Percentiles rank a stretch among this genome's conserved stretches.
These are phyloP conservation scores for Posidonia oceanica DNA, from an alignment of 116 monocot species.

Conservation along the genomic window DNA sequence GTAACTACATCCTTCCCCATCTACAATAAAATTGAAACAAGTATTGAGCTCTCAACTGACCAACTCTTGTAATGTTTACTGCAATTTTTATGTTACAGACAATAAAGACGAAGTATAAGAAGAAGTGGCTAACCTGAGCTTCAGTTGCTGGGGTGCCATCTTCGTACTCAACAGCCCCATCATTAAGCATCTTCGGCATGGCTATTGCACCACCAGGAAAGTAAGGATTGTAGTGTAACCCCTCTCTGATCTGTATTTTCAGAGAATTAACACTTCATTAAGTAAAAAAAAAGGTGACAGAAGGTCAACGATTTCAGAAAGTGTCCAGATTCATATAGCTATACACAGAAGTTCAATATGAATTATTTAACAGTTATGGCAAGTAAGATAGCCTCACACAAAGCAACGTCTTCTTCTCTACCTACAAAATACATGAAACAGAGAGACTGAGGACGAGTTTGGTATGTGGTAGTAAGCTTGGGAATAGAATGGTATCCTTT, in stretches of 20 bases:
- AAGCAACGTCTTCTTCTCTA: no score
- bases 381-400: no score
- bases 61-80: no score
- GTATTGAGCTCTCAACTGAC: no score
- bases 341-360: no score
- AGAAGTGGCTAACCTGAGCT: conserved; percentile 46
- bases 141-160: conserved; percentile 93
- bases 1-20: conserved; percentile 98
- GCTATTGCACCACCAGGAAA: conserved; percentile 92
- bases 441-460: no score
- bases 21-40: conserved; percentile 22
- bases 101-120: conserved; percentile 1
- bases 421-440: no score
- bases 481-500: no score
- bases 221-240: conserved; percentile 85
- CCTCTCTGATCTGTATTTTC: conserved; percentile 41
- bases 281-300: not conserved
- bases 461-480: no score
- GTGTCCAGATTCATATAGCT: no score
- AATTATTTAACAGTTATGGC: no score
- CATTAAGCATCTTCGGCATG: conserved; percentile 96
- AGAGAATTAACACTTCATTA: not conserved
- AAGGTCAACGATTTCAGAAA: no score
- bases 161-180: conserved; percentile 87
- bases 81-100: not conserved